Evolutionary conservation across 2,329 filamentous ascomycete species (phyloP), one percentile per base, ranked within the genome.

Genomic region (Ilyonectria robusta): DNA sequence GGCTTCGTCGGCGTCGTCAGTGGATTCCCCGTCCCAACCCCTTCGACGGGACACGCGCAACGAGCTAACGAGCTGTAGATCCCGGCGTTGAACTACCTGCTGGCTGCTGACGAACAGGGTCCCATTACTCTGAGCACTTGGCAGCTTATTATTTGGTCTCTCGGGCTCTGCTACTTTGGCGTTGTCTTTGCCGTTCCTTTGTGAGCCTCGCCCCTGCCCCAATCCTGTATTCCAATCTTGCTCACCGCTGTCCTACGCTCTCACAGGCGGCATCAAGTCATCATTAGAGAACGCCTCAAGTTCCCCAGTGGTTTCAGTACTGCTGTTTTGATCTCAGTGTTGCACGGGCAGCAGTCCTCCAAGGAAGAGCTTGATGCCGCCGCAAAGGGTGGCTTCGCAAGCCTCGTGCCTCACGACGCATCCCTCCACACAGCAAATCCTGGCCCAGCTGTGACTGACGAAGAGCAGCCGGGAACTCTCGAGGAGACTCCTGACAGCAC

Each of bases 271-370:
- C 92, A 91, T 62, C 94, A 99, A 82, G 95, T 98, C 61, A 97
- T 99, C 67, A 94, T 99, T 62, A 85, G 93, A 64, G 96, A 99
- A 82, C 93, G 95, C 78, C 82, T 99, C 65, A 96, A 93, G 77
- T 99, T 99, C 74, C 96, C 96, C 0, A 97, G 94, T 75, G 96
- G 96, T 1, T 98, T 97, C 62, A 97, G 96, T 55, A 98, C 96
- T 2, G 96, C 96, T 0, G 87, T 98, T 21, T 91, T 99, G 84
- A 98, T 99, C 71, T 91, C 91, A 4, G 94, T 98, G 2, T 83
- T 99, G 11, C 95, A 98, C 80, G 94, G 94, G 4, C 78, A 83
- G 62, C 77, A 77, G 44, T 76, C 78, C 4, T 76, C 76, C 21
- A 77, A 78, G 54, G 74, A 78, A 42, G 75, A 80, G 54, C 74